phyloP scores from a whole-genome alignment of 176 grass and related monocot genomes.

The Pontederia paniculata region DNA sequence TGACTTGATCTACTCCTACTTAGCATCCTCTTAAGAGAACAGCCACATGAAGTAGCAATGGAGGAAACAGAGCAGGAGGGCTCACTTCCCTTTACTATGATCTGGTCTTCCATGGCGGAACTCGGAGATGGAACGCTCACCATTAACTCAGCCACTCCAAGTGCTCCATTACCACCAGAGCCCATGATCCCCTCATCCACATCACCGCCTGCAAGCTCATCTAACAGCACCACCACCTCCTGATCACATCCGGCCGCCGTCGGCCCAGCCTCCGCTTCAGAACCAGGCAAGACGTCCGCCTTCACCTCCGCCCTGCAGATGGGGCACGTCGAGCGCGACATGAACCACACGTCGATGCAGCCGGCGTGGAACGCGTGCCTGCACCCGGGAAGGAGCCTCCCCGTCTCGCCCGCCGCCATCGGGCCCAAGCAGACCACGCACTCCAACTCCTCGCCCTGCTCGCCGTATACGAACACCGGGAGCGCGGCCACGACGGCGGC shows the following conservation, averaged over 20 bases:
- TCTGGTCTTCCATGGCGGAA: neutral
- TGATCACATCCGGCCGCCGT: slow-evolving; percentile 12
- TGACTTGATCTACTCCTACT: slow-evolving; percentile 4
- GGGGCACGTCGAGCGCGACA: slow-evolving; percentile 38
- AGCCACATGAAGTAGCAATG: neutral
- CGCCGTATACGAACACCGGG: slow-evolving; percentile 39
- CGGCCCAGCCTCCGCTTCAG: neutral
- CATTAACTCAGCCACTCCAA: neutral
- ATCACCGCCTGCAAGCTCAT: neutral
- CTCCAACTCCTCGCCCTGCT: slow-evolving; percentile 1
- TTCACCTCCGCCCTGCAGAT: slow-evolving; percentile 38
- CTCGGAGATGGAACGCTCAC: neutral
- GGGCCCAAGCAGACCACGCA: slow-evolving; percentile 47
- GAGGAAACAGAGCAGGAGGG: neutral
- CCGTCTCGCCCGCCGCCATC: slow-evolving; percentile 21
- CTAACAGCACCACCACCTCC: slow-evolving; percentile 6
- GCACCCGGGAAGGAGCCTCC: slow-evolving; percentile 39
- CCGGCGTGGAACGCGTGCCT: slow-evolving; percentile 44
- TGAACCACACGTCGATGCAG: slow-evolving; percentile 50
- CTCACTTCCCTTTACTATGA: neutral
- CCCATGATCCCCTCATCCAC: neutral
- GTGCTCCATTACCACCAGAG: neutral
- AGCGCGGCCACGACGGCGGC: slow-evolving; percentile 30
- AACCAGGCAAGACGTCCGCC: neutral
- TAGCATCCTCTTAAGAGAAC: slow-evolving; percentile 7